These are phyloP conservation scores for Tylopilus felleus DNA, from an alignment of 768 basidiomycete genomes.

Conservation along the genomic window DNA sequence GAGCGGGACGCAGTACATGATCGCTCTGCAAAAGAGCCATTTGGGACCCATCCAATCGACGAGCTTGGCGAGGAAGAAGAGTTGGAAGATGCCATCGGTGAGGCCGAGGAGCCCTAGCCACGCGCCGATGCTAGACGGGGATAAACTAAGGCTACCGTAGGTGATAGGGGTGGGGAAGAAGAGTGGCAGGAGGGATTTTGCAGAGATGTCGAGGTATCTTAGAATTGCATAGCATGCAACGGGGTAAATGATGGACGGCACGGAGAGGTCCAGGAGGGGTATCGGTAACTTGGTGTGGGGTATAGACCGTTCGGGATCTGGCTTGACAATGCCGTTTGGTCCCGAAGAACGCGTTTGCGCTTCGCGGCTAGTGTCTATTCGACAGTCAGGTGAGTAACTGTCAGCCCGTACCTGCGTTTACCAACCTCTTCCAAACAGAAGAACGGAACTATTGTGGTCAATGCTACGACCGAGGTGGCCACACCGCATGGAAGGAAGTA, in stretches of 20 bases:
- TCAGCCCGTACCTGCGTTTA: too few relatives aligned
- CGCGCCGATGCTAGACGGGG: constrained; percentile 40
- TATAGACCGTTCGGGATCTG: constrained; percentile 5
- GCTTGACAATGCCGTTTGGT: background rate
- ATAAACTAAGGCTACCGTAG: constrained; percentile 37
- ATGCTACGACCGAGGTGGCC: constrained; percentile 47
- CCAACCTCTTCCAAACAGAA: constrained; percentile 60
- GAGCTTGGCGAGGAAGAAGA: too few relatives aligned
- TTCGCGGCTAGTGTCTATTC: constrained; percentile 11
- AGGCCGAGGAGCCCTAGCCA: too few relatives aligned
- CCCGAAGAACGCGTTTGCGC: background rate
- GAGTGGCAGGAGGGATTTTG: constrained; percentile 37
- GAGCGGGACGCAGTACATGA: too few relatives aligned
- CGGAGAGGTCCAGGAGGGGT: constrained; percentile 40
- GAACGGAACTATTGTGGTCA: constrained; percentile 41
- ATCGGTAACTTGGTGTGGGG: constrained; percentile 28
- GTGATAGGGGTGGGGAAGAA: constrained; percentile 39
- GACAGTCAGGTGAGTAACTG: constrained; percentile 1
- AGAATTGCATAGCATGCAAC: constrained; percentile 33
- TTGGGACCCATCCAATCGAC: too few relatives aligned
- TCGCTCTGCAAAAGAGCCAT: too few relatives aligned
- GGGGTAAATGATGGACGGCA: constrained; percentile 31
- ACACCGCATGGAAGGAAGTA: constrained; percentile 65
- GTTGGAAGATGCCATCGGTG: too few relatives aligned
- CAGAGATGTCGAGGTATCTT: constrained; percentile 38